Evolutionary conservation across 2,329 filamentous ascomycete genomes (phyloP).

Genomic region (Cladosporium sp.): DNA sequence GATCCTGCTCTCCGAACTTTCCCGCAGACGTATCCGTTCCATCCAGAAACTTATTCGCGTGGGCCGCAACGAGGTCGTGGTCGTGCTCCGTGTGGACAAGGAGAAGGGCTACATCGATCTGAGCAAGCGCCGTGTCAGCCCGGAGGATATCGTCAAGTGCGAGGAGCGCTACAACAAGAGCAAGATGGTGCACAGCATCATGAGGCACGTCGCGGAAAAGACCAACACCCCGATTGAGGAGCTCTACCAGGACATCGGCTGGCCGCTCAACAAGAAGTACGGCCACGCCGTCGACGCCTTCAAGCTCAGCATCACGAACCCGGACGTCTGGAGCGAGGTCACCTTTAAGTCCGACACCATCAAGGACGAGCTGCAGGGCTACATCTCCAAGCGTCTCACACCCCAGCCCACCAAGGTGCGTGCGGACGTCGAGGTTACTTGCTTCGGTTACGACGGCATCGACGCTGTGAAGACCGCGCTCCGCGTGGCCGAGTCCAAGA

Average conservation of each 20-base stretch:
- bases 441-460: slow-evolving; percentile 89
- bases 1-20: slow-evolving; percentile 97
- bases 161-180: slow-evolving; percentile 99
- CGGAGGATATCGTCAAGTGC: slow-evolving; percentile 96
- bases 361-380: slow-evolving; percentile 82
- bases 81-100: slow-evolving; percentile 97
- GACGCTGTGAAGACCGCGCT: slow-evolving; percentile 94
- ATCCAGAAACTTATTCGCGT: slow-evolving; percentile 99
- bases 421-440: slow-evolving; percentile 93
- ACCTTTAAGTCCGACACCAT: slow-evolving; percentile 80
- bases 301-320: slow-evolving; percentile 98
- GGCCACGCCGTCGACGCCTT: slow-evolving; percentile 96
- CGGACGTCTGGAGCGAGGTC: slow-evolving; percentile 91
- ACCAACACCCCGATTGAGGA: slow-evolving; percentile 88
- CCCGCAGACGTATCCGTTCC: slow-evolving; percentile 92
- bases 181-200: slow-evolving; percentile 98
- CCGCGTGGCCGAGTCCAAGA: slow-evolving; percentile 82
- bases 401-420: slow-evolving; percentile 98
- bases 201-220: slow-evolving; percentile 98
- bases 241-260: slow-evolving; percentile 89
- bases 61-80: slow-evolving; percentile 95
- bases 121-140: slow-evolving; percentile 94
- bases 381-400: slow-evolving; percentile 95
- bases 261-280: slow-evolving; percentile 97
- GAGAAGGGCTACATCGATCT: slow-evolving; percentile 99